Percentiles rank a stretch among this genome's conserved stretches.
phyloP scores from a whole-genome alignment of 768 basidiomycete species.

The Tubosaeta brunneosetosa region DNA sequence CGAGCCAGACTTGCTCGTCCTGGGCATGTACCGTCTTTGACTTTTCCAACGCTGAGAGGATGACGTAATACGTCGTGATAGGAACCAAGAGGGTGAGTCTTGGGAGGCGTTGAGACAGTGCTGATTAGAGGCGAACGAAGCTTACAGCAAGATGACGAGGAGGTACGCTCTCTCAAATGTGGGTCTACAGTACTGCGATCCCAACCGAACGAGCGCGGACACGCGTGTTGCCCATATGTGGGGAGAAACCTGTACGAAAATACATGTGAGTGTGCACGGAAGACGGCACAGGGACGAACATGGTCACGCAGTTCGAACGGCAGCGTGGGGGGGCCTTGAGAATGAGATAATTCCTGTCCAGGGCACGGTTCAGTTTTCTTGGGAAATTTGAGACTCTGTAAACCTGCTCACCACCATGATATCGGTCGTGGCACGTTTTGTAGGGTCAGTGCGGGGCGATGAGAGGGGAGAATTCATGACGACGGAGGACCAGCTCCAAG shows the following conservation, averaged over 20 bases:
- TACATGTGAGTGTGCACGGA: neutral
- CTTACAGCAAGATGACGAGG: constrained; percentile 38
- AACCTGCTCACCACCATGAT: constrained; percentile 23
- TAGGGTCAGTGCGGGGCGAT: neutral
- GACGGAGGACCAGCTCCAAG: constrained; percentile 21
- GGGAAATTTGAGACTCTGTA: neutral
- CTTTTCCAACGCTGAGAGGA: constrained; percentile 19
- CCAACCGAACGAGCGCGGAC: constrained; percentile 32
- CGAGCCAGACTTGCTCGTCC: constrained; percentile 29
- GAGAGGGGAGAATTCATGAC: constrained; percentile 14
- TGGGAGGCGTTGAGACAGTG: neutral
- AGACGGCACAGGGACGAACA: constrained; percentile 27
- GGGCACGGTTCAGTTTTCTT: neutral
- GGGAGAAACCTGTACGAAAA: constrained; percentile 33
- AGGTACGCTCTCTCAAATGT: constrained; percentile 42
- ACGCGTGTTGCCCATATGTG: constrained; percentile 44
- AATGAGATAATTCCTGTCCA: constrained; percentile 39
- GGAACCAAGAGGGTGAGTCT: constrained; percentile 41
- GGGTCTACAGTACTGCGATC: constrained; percentile 40
- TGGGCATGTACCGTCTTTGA: neutral
- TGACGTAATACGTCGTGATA: constrained; percentile 33
- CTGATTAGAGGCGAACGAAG: neutral
- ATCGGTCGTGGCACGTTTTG: constrained; percentile 15
- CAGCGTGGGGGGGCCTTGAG: constrained; percentile 27
- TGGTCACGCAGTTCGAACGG: constrained; percentile 36